Evolutionary conservation across 2,329 filamentous ascomycete genomes (phyloP).

Genomic region (Fusarium oligoseptatum): DNA sequence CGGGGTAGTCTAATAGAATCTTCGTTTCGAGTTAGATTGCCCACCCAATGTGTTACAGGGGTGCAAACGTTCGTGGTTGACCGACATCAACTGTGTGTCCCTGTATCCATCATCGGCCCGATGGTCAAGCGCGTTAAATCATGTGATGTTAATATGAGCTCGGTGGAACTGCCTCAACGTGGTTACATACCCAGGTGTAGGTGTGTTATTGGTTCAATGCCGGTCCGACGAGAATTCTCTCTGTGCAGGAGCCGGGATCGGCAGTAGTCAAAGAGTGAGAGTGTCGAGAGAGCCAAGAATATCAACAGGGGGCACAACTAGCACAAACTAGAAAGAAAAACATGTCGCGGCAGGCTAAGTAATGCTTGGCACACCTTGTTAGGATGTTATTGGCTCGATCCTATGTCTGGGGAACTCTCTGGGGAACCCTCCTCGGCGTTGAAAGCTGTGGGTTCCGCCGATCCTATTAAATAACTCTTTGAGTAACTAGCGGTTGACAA

Average conservation of each 20-base stretch:
- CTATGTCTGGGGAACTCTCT: not conserved
- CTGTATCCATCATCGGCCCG: constrained; percentile 2
- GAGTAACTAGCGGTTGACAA: no score
- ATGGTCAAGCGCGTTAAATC: not conserved
- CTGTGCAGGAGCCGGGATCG: not conserved
- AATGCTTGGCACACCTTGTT: not conserved
- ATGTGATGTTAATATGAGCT: not conserved
- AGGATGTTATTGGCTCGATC: not conserved
- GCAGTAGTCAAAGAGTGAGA: not conserved
- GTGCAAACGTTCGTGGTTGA: not conserved
- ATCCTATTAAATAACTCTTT: not conserved
- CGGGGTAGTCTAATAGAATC: constrained; percentile 27
- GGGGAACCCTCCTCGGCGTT: not conserved
- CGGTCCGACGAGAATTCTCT: not conserved
- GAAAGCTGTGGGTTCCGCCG: not conserved
- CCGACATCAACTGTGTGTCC: not conserved
- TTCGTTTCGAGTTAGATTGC: constrained; percentile 17
- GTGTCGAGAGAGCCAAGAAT: not conserved
- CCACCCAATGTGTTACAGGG: constrained; percentile 25
- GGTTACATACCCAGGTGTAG: not conserved
- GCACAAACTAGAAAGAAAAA: not conserved
- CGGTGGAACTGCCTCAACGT: not conserved
- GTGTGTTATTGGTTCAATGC: not conserved
- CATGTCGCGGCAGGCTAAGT: not conserved
- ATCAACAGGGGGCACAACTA: not conserved